Base-by-base conservation (phyloP, 1,284 basidiomycete genomes). In the Ganoderma boninense region DNA sequence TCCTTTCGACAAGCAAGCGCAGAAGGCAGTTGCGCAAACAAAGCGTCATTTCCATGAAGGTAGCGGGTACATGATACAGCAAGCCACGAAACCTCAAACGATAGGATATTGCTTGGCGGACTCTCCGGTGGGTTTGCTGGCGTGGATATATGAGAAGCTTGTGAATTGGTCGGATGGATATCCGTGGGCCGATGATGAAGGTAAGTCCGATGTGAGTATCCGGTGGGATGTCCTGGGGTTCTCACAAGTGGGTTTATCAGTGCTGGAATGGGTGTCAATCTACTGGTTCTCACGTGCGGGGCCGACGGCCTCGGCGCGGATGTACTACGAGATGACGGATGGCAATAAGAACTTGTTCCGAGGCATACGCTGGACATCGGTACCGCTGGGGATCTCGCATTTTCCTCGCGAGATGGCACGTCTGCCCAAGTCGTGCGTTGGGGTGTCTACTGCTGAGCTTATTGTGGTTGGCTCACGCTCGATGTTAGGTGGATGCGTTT, bases 161-260 rank as follows among this genome's bases (percentile, higher is more conserved):
- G 84, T 18, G 88, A 85, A 0, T 77, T 91, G 16, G 81, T 91
- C 2, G 86, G 85, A 10, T 91, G 89, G 88, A 86, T 91, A 54
- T 26, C 49, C 49, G 11, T 54, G 49, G 49, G 14, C 49, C 23
- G 49, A 54, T 29, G 87, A 89, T 44, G 87, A 88, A 81, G 79
- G 86, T 77, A 59, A 59, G 72, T 43, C 10, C 62, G 23, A 14
- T 26, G 13, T 26, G 49, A 54, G 23, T 14, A 26, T 54, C 23
- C 11, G 49, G 13, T 13, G n/a, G 14, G 49, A 5, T 5, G 7
- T 26, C 23, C 4, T 13, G 23, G 3, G 10, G 26, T 26, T 26
- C 49, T 54, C 23, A 54, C 13, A 4, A 54, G 13, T 54, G 4
- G 10, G 23, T 54, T 1, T 54, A 26, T 54, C 42, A 62, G 66